Percentiles rank a stretch among this genome's conserved stretches.
Conservation (phyloP, 805 yeast genomes). For the Suhomyces tanzawaensis region DNA sequence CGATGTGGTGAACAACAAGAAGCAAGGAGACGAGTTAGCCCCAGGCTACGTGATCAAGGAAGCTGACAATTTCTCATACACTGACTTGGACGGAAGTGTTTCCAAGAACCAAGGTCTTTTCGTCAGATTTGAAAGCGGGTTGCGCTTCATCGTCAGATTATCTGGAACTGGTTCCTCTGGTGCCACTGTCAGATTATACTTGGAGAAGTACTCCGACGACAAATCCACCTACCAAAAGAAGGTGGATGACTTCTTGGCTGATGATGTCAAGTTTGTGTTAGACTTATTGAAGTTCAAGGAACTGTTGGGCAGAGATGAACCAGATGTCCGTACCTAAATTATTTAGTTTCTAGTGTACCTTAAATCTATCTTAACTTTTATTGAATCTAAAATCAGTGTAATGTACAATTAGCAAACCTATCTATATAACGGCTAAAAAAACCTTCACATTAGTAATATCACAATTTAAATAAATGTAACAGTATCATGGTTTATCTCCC, state of each 20-base stretch:
- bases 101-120: slow-evolving; percentile 85
- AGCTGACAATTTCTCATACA: slow-evolving; percentile 87
- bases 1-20: slow-evolving; percentile 25
- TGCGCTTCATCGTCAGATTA: slow-evolving; percentile 82
- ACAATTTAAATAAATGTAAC: too few relatives aligned
- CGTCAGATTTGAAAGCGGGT: slow-evolving; percentile 76
- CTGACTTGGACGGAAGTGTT: slow-evolving; percentile 91
- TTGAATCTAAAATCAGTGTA: background rate
- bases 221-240: slow-evolving; percentile 42
- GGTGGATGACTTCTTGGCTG: slow-evolving; percentile 67
- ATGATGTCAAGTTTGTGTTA: slow-evolving; percentile 62
- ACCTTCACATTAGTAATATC: background rate
- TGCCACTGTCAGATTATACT: slow-evolving; percentile 89
- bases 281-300: slow-evolving; percentile 69
- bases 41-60: slow-evolving; percentile 58
- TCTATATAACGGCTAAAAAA: background rate
- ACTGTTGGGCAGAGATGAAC: slow-evolving; percentile 75
- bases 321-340: slow-evolving; percentile 77
- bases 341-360: background rate
- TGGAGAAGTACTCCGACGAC: slow-evolving; percentile 78
- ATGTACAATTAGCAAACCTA: slow-evolving; percentile 3
- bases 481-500: too few relatives aligned
- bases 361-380: background rate
- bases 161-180: slow-evolving; percentile 98
- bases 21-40: slow-evolving; percentile 49